Evolutionary conservation across 106 monocot species (phyloP).

Genomic region (Chionographis japonica): DNA sequence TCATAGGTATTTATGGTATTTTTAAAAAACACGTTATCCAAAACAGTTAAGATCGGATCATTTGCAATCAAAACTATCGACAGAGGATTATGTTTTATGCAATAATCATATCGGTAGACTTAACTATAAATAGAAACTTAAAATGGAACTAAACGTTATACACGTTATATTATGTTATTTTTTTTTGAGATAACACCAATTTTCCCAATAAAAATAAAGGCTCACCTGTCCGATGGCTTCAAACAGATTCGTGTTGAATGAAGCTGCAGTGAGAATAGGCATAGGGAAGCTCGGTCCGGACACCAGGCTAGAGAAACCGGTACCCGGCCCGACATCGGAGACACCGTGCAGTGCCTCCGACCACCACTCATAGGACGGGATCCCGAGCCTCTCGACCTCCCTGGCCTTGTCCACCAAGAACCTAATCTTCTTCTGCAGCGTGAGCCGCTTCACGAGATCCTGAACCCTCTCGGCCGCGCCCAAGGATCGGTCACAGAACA

Average conservation of each 20-base stretch:
- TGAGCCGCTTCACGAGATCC: conserved; percentile 26
- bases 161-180: too few relatives aligned
- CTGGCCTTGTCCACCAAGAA: conserved; percentile 25
- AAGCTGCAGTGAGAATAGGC: conserved; percentile 30
- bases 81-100: too few relatives aligned
- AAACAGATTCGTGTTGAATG: conserved; percentile 50
- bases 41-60: too few relatives aligned
- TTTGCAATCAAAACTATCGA: too few relatives aligned
- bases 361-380: conserved; percentile 49
- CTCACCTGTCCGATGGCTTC: conserved; percentile 25
- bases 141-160: too few relatives aligned
- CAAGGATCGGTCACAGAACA: too few relatives aligned
- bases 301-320: conserved; percentile 12
- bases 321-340: conserved; percentile 21
- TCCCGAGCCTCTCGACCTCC: conserved; percentile 28
- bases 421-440: conserved; percentile 32
- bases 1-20: too few relatives aligned
- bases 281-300: conserved; percentile 43
- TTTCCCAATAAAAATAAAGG: too few relatives aligned
- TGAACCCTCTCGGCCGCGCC: conserved; percentile 5
- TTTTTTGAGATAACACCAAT: background rate
- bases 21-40: too few relatives aligned
- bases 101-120: too few relatives aligned
- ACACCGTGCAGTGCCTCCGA: conserved; percentile 55
- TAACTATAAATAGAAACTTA: too few relatives aligned